Evolutionary conservation across 139 green algal genomes (phyloP).

Genomic region (Tetraselmis striata): DNA sequence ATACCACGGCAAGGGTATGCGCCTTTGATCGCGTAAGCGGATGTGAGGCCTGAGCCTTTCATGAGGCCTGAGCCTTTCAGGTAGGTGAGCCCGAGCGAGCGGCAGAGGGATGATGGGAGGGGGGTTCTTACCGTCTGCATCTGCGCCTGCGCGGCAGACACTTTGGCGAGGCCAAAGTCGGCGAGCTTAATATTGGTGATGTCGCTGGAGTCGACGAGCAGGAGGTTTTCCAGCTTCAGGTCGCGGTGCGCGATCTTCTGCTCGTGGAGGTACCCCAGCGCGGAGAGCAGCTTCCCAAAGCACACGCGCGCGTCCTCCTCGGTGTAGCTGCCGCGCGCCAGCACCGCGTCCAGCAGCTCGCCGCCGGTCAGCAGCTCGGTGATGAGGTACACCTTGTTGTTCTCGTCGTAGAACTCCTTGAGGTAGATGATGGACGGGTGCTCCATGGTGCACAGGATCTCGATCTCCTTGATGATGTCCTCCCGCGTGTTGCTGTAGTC

Average conservation of each 20-base stretch:
- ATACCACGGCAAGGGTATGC: no score
- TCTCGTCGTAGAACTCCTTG: conserved; percentile 11
- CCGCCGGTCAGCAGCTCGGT: conserved; percentile 18
- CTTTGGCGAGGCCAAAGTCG: conserved; percentile 88
- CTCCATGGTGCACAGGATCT: conserved; percentile 10
- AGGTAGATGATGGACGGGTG: conserved; percentile 9
- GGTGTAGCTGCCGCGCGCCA: conserved; percentile 13
- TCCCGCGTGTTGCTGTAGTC: neutral
- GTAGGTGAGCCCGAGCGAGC: no score
- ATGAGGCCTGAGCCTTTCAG: no score
- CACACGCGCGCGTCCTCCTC: conserved; percentile 11
- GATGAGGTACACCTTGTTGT: conserved; percentile 18
- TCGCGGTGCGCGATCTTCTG: conserved; percentile 5
- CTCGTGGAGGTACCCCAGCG: conserved; percentile 8
- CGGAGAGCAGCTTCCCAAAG: conserved; percentile 3
- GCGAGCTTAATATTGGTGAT: conserved; percentile 60
- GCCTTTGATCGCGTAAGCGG: no score
- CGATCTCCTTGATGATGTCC: conserved; percentile 23
- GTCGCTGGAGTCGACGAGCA: conserved; percentile 34
- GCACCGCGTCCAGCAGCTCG: conserved; percentile 14
- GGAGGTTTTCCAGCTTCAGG: conserved; percentile 41
- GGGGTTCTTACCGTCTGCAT: conserved; percentile 12
- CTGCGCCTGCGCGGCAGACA: conserved; percentile 14
- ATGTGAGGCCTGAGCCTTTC: no score
- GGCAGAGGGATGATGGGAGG: no score